Evolutionary conservation across 1,284 basidiomycete species (phyloP).

Genomic region (Moesziomyces aphidis): DNA sequence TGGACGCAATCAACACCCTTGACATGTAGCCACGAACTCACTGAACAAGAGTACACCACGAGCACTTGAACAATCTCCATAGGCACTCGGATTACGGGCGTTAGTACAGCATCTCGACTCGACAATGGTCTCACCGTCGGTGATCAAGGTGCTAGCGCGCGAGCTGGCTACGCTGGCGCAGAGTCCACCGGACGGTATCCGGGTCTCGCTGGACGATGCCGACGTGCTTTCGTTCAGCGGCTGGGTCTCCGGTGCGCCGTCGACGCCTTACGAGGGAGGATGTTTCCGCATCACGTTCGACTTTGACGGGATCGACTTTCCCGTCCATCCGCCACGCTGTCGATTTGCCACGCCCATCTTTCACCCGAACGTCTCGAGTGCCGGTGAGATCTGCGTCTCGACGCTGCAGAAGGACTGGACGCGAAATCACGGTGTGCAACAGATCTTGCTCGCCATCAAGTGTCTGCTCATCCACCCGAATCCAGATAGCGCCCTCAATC

Average conservation of each 20-base stretch:
- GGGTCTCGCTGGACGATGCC: constrained; percentile 35
- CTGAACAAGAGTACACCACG: too few relatives aligned
- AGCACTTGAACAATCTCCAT: too few relatives aligned
- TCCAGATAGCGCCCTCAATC: constrained; percentile 92
- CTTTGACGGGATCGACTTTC: constrained; percentile 43
- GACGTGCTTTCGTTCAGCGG: constrained; percentile 40
- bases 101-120: background rate
- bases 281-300: constrained; percentile 49
- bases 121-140: constrained; percentile 34
- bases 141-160: constrained; percentile 27
- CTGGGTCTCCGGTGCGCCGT: constrained; percentile 72
- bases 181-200: constrained; percentile 28
- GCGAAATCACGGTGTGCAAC: constrained; percentile 86
- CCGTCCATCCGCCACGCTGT: constrained; percentile 32
- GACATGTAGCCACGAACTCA: background rate
- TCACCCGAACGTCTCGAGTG: constrained; percentile 90
- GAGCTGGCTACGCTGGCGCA: constrained; percentile 28
- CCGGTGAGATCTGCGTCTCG: constrained; percentile 95
- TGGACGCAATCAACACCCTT: background rate
- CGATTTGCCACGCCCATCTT: constrained; percentile 76
- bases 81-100: too few relatives aligned
- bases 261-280: constrained; percentile 80
- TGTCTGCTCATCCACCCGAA: constrained; percentile 96
- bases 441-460: constrained; percentile 86
- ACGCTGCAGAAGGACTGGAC: constrained; percentile 98